Evolutionary conservation across 441 rosid genomes (phyloP), one percentile per base, ranked within the genome.

Genomic region (Populus tomentosa): DNA sequence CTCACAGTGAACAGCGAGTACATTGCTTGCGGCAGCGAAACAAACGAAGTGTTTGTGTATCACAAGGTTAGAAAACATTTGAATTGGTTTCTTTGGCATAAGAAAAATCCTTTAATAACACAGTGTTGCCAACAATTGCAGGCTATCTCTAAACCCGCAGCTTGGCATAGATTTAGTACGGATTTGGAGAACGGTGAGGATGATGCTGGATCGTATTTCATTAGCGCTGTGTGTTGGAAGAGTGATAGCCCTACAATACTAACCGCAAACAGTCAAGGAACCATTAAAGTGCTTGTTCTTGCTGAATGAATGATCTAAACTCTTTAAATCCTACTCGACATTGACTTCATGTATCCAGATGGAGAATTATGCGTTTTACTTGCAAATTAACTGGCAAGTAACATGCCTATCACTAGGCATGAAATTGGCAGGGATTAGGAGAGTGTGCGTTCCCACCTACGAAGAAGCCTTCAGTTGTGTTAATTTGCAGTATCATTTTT

Each of bases 211-310:
- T 88, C 94, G 2, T 87, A 89, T 82, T 93, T 93, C 82, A 89
- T 91, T 26, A 93, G 98, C 18, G 94, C 98, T 21, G 98, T 93
- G 14, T 91, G 98, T 82, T 93, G 98, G 98, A 93, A 93, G 86
- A 90, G 91, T 6, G 92, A 90, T 66, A 88, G 93, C 80, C 90
- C 92, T 50, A 91, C 94, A 3, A 88, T 91, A 92, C 85, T 93
- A 46, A 81, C 93, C 46, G 98, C 98, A n/a, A 91, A 91, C 80
- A 93, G 98, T 84, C 96, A 90, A 80, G 98, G 96, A 73, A 91
- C 93, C 28, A 91, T 93, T 74, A 93, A 91, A 84, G 98, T 91
- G 18, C 86, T 93, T 23, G 89, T 89, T 38, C 92, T 93, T 20
- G 92, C 96, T 10, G 87, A 90, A 5, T 93, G 86, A 91, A 30